Evolutionary conservation across 768 basidiomycete genomes (phyloP), one percentile per base, ranked within the genome.

Genomic region (Kwoniella dejecticola): DNA sequence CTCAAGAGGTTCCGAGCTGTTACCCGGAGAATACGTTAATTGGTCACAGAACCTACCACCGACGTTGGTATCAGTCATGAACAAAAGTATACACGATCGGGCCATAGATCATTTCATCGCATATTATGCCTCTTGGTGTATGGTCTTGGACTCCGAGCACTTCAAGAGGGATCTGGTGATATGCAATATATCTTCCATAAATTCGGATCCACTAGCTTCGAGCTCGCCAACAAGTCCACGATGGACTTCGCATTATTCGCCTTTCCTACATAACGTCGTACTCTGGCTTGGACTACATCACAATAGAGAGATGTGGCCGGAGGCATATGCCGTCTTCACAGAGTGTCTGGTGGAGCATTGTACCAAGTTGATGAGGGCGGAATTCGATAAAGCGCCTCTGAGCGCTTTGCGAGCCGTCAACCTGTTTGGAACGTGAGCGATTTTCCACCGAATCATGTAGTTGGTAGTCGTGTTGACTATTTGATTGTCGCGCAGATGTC

Each of bases 91-190:
- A 21, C 48, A 50, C 21, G 48, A 50, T 50, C 12, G 27, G 7
- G 48, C 48, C 2, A 50, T 50, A 27, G 27, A 30, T 21, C 30
- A 31, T 11, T 50, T 30, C 23, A 30, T 17, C 19, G 48, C 48
- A n/a, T 50, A 50, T 31, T 50, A 50, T 31, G 48, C 48, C 21
- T 33, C 48, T 7, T 50, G 48, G 48, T 50, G 48, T 50, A 50
- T 50, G 48, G 30, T 50, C 1, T 11, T 50, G 24, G 48, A 50
- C 3, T 31, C 30, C 11, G 29, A 50, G 33, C 21, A 15, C 29
- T 50, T 50, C 48, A 31, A 31, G 13, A n/a, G 1, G 30, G 48
- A 50, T 50, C 19, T 50, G 15, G 27, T 31, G 13, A 31, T 31
- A 5, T 50, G 48, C 21, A 50, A 50, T 19, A 47, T 47, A 19